Percentiles rank a stretch among this genome's conserved stretches.
Conservation (phyloP, 1,284 basidiomycete genomes). For the Vanrija sp. region DNA sequence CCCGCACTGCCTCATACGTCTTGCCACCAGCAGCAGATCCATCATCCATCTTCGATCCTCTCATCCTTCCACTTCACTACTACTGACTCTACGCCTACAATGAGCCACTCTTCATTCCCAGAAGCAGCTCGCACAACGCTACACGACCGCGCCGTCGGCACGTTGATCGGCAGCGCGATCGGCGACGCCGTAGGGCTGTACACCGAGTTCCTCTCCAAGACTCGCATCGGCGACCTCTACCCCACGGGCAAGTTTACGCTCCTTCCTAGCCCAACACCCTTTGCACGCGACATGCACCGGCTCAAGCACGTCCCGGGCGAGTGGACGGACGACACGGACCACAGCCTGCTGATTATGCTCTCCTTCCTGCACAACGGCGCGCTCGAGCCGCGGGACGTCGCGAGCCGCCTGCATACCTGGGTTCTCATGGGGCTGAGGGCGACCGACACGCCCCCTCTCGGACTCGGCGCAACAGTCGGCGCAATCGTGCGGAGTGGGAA, state of each 20-base stretch:
- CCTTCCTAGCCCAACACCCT: slow-evolving; percentile 5
- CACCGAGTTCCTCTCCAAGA: slow-evolving; percentile 13
- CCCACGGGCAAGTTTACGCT: slow-evolving; percentile 3
- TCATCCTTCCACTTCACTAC: too few relatives aligned
- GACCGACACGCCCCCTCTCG: slow-evolving; percentile 11
- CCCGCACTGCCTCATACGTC: too few relatives aligned
- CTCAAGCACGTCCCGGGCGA: slow-evolving; percentile 10
- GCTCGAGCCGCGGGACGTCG: slow-evolving; percentile 1
- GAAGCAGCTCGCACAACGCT: background rate
- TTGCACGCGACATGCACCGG: slow-evolving; percentile 16
- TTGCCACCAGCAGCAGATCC: too few relatives aligned
- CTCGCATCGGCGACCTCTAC: slow-evolving; percentile 1
- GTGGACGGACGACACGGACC: slow-evolving; percentile 22
- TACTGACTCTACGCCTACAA: background rate
- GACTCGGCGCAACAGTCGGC: slow-evolving; percentile 13
- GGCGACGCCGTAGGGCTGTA: slow-evolving; percentile 17
- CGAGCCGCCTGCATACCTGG: slow-evolving; percentile 6
- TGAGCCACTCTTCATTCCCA: slow-evolving; percentile 59
- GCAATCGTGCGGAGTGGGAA: slow-evolving; percentile 1
- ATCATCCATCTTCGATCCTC: too few relatives aligned
- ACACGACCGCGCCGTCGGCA: slow-evolving; percentile 9
- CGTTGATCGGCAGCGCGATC: slow-evolving; percentile 10
- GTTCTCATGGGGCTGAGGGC: slow-evolving; percentile 13
- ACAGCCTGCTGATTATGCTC: slow-evolving; percentile 12
- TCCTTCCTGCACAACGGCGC: slow-evolving; percentile 10